A percentile compares a stretch with the other conserved stretches of the same genome.
These are phyloP conservation scores for Clarkia xantiana DNA, from an alignment of 345 rosid genomes.

Conservation along the genomic window DNA sequence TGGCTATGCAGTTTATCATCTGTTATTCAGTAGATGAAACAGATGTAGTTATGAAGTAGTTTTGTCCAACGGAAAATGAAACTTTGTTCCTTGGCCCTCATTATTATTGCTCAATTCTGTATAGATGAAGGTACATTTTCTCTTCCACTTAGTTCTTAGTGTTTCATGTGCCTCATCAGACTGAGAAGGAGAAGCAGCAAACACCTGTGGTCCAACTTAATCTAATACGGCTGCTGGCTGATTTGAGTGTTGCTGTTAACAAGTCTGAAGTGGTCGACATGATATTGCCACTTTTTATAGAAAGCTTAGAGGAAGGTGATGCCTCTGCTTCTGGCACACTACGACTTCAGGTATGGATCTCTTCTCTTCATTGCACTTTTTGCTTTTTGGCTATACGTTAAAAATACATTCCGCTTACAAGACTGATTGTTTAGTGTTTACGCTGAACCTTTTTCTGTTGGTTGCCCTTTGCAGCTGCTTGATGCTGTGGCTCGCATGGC, in stretches of 20 bases:
- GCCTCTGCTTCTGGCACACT: slow-evolving; percentile 79
- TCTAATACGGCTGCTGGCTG: slow-evolving; percentile 81
- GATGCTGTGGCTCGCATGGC: slow-evolving; percentile 97
- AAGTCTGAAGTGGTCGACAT: slow-evolving; percentile 95
- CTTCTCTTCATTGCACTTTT: slow-evolving; percentile 20
- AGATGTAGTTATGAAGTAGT: no score
- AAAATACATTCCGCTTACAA: slow-evolving; percentile 1
- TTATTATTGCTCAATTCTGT: no score
- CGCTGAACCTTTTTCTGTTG: slow-evolving; percentile 3
- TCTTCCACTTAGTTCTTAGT: no score
- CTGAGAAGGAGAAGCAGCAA: slow-evolving; percentile 60
- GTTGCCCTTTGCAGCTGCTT: slow-evolving; percentile 56
- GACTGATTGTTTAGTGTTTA: neutral
- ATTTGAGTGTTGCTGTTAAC: slow-evolving; percentile 75
- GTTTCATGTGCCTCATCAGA: slow-evolving; percentile 35
- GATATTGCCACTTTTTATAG: slow-evolving; percentile 93
- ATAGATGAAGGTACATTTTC: no score
- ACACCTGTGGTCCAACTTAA: slow-evolving; percentile 79
- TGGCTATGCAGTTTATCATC: no score
- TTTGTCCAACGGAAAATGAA: neutral
- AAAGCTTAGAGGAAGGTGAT: slow-evolving; percentile 97
- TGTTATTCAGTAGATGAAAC: no score
- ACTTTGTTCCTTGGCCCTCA: no score
- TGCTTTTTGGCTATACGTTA: slow-evolving; percentile 9
- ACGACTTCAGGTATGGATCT: slow-evolving; percentile 68